Conservation (phyloP, 202 grass and related monocot genomes). For the Panicum hallii region DNA sequence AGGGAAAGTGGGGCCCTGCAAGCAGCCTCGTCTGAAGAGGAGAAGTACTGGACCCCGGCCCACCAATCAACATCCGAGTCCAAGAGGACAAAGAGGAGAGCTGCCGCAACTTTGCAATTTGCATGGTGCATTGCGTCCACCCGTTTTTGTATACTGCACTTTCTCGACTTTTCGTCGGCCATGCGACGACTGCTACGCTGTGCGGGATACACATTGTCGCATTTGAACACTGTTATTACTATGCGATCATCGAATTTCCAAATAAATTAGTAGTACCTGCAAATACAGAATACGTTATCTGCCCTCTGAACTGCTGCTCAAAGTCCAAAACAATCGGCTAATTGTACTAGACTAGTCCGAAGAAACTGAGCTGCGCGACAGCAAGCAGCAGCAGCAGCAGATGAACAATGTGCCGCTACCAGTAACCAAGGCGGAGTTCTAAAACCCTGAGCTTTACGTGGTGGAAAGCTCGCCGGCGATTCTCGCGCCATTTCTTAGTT, state of each 20-base stretch:
- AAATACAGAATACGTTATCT: background rate
- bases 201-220: no score
- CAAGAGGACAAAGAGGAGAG: background rate
- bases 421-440: background rate
- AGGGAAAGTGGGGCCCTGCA: background rate
- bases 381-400: background rate
- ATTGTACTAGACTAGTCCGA: background rate
- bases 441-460: background rate
- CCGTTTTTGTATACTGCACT: no score
- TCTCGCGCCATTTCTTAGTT: no score
- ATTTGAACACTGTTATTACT: no score
- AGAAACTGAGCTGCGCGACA: background rate
- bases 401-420: conserved; percentile 3
- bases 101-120: background rate
- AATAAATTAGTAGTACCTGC: background rate
- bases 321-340: background rate
- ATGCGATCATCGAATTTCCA: background rate
- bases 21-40: conserved; percentile 4
- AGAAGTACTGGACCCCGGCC: background rate
- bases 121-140: background rate
- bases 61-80: background rate
- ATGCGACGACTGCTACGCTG: background rate
- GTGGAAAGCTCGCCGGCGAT: background rate
- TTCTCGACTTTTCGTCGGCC: background rate
- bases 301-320: background rate